Conservation (phyloP, 2,329 filamentous ascomycete genomes). For the Botrytis fabae region DNA sequence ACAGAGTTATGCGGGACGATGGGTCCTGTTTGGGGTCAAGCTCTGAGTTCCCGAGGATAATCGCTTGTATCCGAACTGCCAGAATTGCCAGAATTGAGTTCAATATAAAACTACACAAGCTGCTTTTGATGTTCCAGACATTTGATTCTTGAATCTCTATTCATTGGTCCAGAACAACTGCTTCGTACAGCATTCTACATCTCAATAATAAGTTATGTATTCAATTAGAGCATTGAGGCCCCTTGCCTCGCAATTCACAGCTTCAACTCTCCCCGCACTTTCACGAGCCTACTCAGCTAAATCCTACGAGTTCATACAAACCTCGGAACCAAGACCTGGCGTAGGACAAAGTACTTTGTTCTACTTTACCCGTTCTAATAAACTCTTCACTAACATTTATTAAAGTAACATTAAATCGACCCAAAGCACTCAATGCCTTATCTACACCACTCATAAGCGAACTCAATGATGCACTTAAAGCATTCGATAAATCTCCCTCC, state of each 20-base stretch:
- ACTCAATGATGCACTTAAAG: constrained; percentile 74
- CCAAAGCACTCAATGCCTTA: constrained; percentile 93
- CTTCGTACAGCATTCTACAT: background rate
- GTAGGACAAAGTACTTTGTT: constrained; percentile 75
- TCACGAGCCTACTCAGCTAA: constrained; percentile 38
- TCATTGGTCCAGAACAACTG: too few relatives aligned
- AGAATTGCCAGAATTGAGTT: background rate
- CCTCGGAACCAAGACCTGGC: constrained; percentile 80
- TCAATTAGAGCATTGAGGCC: constrained; percentile 36
- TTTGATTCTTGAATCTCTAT: background rate
- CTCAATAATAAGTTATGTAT: constrained; percentile 34
- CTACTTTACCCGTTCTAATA: background rate
- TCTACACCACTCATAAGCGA: constrained; percentile 88
- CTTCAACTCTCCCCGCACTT: constrained; percentile 35
- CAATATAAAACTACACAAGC: background rate
- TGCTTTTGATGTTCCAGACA: background rate
- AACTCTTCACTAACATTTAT: constrained; percentile 10
- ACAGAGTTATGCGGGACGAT: background rate
- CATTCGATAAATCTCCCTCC: constrained; percentile 67
- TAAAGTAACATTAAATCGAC: constrained; percentile 86
- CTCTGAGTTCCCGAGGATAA: constrained; percentile 12
- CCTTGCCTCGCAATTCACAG: constrained; percentile 38
- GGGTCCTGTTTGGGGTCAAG: background rate
- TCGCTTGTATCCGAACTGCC: background rate
- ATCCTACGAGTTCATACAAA: constrained; percentile 78